A percentile compares a stretch with the other conserved stretches of the same genome.
Evolutionary conservation across 805 yeast genomes (phyloP).

Genomic region (Lachancea meyersii): DNA sequence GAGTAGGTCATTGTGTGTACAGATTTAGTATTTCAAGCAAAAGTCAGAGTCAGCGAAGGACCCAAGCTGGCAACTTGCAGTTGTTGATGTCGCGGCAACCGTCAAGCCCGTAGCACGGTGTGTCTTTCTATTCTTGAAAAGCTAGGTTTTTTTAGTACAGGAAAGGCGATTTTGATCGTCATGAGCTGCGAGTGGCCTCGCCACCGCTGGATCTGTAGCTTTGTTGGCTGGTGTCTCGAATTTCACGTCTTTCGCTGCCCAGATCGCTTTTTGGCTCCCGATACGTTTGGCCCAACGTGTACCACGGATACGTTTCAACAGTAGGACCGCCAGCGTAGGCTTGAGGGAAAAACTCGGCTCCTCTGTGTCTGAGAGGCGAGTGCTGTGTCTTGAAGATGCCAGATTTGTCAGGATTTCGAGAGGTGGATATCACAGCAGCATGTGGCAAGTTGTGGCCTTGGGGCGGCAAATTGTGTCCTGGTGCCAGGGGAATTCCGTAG

Average conservation of each 20-base stretch:
- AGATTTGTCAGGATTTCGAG: not conserved
- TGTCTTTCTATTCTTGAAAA: no score
- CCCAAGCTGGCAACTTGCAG: no score
- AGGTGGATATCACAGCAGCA: no score
- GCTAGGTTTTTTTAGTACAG: no score
- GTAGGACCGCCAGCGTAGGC: not conserved
- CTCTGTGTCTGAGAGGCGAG: slow-evolving; percentile 6
- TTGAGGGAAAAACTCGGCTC: not conserved
- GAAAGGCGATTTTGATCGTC: no score
- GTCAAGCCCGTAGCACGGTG: no score
- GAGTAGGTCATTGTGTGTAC: no score
- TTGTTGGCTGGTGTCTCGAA: slow-evolving; percentile 1
- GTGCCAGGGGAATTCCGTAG: slow-evolving; percentile 3
- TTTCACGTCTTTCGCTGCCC: slow-evolving; percentile 3
- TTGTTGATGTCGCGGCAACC: no score
- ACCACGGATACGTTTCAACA: slow-evolving; percentile 5
- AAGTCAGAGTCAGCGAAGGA: no score
- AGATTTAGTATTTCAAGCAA: no score
- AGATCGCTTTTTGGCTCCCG: not conserved
- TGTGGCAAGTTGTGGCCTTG: no score
- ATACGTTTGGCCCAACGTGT: not conserved
- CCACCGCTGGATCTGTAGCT: slow-evolving; percentile 27
- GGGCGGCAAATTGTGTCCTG: no score
- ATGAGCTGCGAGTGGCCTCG: slow-evolving; percentile 19
- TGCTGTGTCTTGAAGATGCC: not conserved